Evolutionary conservation across 73 alveolate species (phyloP).

Genomic region (Blepharisma japonicum): DNA sequence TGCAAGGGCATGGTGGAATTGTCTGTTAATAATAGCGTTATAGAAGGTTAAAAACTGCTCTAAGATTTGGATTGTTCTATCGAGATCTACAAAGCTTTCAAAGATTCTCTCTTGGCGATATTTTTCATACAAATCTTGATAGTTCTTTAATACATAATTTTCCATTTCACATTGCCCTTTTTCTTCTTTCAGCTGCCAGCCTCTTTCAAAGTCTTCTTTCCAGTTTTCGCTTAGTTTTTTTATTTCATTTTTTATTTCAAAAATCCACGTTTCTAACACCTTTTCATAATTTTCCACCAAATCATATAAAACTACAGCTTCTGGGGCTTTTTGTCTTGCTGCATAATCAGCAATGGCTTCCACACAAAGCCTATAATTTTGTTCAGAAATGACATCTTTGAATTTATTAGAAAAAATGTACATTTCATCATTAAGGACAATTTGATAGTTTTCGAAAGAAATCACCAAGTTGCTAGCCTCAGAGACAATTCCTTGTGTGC

Average conservation of each 20-base stretch:
- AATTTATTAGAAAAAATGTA: background rate
- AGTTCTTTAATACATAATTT: background rate
- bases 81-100: background rate
- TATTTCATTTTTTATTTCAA: conserved; percentile 21
- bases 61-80: background rate
- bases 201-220: background rate
- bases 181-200: conserved; percentile 1
- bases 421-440: background rate
- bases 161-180: background rate
- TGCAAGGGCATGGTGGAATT: conserved; percentile 4
- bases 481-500: background rate
- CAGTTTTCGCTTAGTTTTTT: background rate
- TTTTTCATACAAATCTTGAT: background rate
- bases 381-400: background rate
- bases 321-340: background rate
- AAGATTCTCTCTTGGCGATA: background rate
- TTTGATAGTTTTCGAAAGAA: background rate
- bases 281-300: background rate
- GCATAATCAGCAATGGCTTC: conserved; percentile 11
- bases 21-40: background rate
- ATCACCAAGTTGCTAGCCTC: conserved; percentile 20
- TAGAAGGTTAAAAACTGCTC: background rate
- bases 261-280: background rate
- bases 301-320: background rate
- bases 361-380: background rate